Evolutionary conservation across 1,284 basidiomycete species (phyloP).

Genomic region (Trametes sp.): DNA sequence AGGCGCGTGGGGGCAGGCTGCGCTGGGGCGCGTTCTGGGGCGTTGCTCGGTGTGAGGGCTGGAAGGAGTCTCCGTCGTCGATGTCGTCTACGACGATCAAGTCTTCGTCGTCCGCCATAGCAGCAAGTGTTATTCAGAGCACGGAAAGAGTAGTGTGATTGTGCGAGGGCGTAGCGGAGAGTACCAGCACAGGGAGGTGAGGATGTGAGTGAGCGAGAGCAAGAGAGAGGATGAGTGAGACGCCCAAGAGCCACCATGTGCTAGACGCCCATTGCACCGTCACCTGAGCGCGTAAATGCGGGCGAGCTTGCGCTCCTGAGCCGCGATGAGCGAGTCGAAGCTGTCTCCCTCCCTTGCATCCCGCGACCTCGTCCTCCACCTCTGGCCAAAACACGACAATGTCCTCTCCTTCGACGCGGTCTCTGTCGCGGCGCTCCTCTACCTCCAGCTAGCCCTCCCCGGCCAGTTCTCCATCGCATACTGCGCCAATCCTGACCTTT

Average conservation of each 20-base stretch:
- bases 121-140: neutral
- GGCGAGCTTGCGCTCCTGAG: neutral
- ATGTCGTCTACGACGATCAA: conserved; percentile 71
- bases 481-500: conserved; percentile 74
- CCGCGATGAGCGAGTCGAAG: conserved; percentile 26
- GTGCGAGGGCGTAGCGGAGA: neutral
- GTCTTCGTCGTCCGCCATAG: conserved; percentile 57
- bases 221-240: conserved; percentile 7
- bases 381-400: conserved; percentile 74
- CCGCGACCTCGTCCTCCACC: conserved; percentile 50
- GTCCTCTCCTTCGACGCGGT: conserved; percentile 70
- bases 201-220: neutral
- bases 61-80: conserved; percentile 44
- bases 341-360: conserved; percentile 22
- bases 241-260: neutral
- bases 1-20: conserved; percentile 33
- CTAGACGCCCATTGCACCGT: neutral
- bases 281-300: conserved; percentile 10
- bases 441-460: conserved; percentile 71
- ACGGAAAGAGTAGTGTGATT: neutral
- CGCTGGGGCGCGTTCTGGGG: conserved; percentile 28
- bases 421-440: conserved; percentile 69
- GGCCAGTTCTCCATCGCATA: conserved; percentile 67
- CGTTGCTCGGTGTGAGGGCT: conserved; percentile 30
- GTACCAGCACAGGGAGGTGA: neutral